Evolutionary conservation across 768 basidiomycete genomes (phyloP), one percentile per base, ranked within the genome.

Genomic region (Peribolospora baueri): DNA sequence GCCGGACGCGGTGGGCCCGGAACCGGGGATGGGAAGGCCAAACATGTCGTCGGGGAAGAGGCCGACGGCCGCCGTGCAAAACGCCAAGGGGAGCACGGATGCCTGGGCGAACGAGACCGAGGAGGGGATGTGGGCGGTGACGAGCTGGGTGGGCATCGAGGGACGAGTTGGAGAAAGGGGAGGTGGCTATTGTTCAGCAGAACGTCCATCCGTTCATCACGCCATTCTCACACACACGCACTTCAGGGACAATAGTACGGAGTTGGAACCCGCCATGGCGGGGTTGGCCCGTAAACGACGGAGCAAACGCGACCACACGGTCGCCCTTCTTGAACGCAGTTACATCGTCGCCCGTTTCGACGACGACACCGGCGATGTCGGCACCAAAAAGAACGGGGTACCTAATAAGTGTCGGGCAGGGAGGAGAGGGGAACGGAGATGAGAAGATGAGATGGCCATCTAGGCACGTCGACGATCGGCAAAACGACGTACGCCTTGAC

Each of bases 341-440:
- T 6, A 79, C 76, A 1, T 71, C 73, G 54, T 72, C 71, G 3
- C 76, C 77, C 48, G 78, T 67, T 41, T 66, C 70, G 36, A 70
- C 71, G 5, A 78, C 71, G 1, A 71, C 69, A 4, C 77, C 77
- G 46, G 76, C 72, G 42, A 69, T 67, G 52, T 78, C 76, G 7
- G 62, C 66, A 1, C 77, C 77, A 0, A 73, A 56, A 2, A 77
- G 64, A 4, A 69, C 69, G 9, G 74, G 76, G 57, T 65, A 76
- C 13, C 11, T 25, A 25, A 5, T 46, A 13, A 11, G 11, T 5
- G 46, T 25, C 9, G 46, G 13, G 46, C 13, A 46, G 25, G 46
- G 46, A 46, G 25, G 46, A 25, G 46, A 46, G 46, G 46, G 25
- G 46, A 25, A 25, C 25, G 25, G 25, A 25, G 25, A 25, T 25